Evolutionary conservation across 805 yeast species (phyloP).

Genomic region (Wickerhamiella occidentalis): DNA sequence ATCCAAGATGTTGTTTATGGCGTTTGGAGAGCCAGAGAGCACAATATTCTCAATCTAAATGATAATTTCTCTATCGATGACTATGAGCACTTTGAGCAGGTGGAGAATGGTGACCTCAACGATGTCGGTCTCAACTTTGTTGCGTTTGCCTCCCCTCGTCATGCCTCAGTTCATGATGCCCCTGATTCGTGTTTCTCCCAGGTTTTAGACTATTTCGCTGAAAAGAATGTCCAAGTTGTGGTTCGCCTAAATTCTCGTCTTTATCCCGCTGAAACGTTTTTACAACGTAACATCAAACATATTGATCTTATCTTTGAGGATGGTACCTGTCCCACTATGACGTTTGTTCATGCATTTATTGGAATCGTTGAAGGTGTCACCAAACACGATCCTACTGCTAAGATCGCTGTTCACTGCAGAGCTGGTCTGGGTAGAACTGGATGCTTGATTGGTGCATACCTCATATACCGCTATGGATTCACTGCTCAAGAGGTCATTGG

Average conservation of each 20-base stretch:
- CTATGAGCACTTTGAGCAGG: conserved; percentile 87
- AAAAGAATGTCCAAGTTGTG: conserved; percentile 70
- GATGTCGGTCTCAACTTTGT: conserved; percentile 83
- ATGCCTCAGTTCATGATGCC: conserved; percentile 19
- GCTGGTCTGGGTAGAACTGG: conserved; percentile 98
- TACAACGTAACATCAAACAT: conserved; percentile 72
- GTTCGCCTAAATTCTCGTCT: conserved; percentile 87
- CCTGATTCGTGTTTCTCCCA: conserved; percentile 30
- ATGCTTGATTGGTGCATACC: conserved; percentile 91
- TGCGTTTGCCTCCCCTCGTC: conserved; percentile 94
- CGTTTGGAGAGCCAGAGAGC: conserved; percentile 93
- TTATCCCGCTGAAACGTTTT: conserved; percentile 76
- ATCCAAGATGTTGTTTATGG: conserved; percentile 95
- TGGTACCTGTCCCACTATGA: conserved; percentile 95
- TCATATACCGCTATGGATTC: conserved; percentile 91
- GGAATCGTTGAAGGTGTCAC: conserved; percentile 92
- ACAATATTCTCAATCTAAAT: conserved; percentile 76
- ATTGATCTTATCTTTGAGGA: conserved; percentile 95
- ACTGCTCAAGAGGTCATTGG: conserved; percentile 96
- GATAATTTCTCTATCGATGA: conserved; percentile 72
- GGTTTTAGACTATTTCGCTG: conserved; percentile 65
- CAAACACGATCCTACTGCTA: conserved; percentile 53
- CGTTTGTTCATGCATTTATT: conserved; percentile 79
- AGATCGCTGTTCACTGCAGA: conserved; percentile 97
- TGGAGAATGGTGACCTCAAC: conserved; percentile 94